Base-by-base conservation (phyloP, 2,329 filamentous ascomycete genomes). In the Penicillium carneum region DNA sequence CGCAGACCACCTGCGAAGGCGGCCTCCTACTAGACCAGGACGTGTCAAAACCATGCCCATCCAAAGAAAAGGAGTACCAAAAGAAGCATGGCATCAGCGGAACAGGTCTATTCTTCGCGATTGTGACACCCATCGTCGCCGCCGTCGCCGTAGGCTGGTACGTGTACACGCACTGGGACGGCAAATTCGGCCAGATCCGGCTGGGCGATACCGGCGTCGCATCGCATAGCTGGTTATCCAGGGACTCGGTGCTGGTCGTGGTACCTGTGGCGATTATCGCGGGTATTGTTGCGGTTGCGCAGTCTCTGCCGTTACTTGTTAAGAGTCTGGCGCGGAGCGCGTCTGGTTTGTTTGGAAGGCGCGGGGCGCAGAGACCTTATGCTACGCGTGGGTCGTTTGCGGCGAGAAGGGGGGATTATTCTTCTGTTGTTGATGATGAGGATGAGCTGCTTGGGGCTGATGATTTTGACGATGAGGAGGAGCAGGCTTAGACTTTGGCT, bases 331-430 rank as follows among this genome's bases (percentile, higher is more conserved):
- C 91, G 89, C 87, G 92, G 61, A 87, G 83, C 62, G 76, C 82
- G 71, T 72, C 83, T 18, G 81, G 84, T 0, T 81, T 85, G 65
- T 80, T 84, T 65, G 79, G 76, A n/a, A 84, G 86, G 3, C 85
- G 86, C 38, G 34, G 52, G 2, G 12, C 16, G 7, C 79, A 79
- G 39, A 83, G 90, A 62, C 87, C 89, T 58, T 99, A 96, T 76
- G 95, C 93, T 16, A 96, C 91, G 51, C 84, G 96, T 61, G 91
- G 91, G 72, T 94, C 91, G 63, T 99, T 99, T 79, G 90, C 93
- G 5, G 86, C 93, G 59, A 90, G 92, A 1, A 86, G 91, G 58
- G 89, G 90, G n/a, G 92, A 97, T 76, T 98, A 98, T 76, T 87
- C 89, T 16, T 85, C 90, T 71, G 92, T 97, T 53, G 93, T 96